These are phyloP conservation scores for Graphiopsis chlorocephala DNA, from an alignment of 2,329 filamentous ascomycete species.

Conservation along the genomic window DNA sequence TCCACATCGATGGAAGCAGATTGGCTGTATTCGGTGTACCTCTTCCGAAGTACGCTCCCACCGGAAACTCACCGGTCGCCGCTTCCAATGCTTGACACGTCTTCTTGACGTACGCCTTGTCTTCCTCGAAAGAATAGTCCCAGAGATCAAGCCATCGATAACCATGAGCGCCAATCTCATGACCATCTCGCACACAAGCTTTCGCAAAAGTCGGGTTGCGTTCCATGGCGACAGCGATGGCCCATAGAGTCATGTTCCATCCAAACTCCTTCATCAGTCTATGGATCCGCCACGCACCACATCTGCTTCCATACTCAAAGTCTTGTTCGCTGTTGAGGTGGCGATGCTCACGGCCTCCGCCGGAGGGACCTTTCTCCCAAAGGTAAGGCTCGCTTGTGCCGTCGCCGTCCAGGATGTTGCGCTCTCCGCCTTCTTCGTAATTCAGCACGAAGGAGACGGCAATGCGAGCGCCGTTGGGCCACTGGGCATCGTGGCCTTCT, in stretches of 20 bases:
- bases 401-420: conserved; percentile 40
- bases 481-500: conserved; percentile 30
- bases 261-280: conserved; percentile 43
- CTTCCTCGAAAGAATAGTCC: conserved; percentile 43
- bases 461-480: conserved; percentile 45
- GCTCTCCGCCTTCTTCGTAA: conserved; percentile 46
- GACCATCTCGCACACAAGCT: conserved; percentile 40
- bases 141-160: conserved; percentile 45
- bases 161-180: conserved; percentile 44
- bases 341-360: conserved; percentile 31
- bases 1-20: conserved; percentile 49
- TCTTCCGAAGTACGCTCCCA: conserved; percentile 52
- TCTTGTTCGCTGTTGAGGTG: conserved; percentile 48
- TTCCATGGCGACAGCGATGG: conserved; percentile 41
- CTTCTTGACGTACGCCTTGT: conserved; percentile 49
- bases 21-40: conserved; percentile 45
- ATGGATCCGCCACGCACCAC: conserved; percentile 41
- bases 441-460: conserved; percentile 47
- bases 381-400: conserved; percentile 39
- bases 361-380: conserved; percentile 37
- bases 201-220: conserved; percentile 41
- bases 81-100: conserved; percentile 40
- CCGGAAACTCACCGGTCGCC: conserved; percentile 47
- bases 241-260: conserved; percentile 45
- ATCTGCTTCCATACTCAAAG: conserved; percentile 39